phyloP scores from a whole-genome alignment of 345 rosid genomes.

The Euclidium syriacum region DNA sequence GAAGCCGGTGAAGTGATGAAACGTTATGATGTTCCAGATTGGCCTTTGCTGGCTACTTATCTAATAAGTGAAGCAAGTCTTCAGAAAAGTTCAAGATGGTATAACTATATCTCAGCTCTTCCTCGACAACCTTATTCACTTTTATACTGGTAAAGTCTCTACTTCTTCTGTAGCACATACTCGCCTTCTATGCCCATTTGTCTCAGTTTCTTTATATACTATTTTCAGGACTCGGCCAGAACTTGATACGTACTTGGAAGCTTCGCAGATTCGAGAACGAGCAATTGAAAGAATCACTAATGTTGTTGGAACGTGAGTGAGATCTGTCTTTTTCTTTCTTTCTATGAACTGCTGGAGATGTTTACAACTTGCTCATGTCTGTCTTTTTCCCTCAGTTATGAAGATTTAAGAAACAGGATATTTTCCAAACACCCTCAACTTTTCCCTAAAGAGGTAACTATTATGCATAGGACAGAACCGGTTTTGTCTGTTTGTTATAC shows the following conservation, averaged over 20 bases:
- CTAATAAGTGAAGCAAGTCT: slow-evolving; percentile 91
- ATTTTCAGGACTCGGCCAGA: slow-evolving; percentile 85
- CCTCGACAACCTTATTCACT: slow-evolving; percentile 93
- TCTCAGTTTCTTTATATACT: slow-evolving; percentile 48
- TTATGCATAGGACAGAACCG: neutral
- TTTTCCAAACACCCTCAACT: slow-evolving; percentile 82
- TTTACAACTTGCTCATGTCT: slow-evolving; percentile 7
- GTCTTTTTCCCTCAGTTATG: slow-evolving; percentile 40
- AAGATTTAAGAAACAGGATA: slow-evolving; percentile 71
- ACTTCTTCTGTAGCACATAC: neutral
- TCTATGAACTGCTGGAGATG: slow-evolving; percentile 3
- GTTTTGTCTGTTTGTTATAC: neutral
- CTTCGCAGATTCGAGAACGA: slow-evolving; percentile 86
- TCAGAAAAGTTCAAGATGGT: slow-evolving; percentile 71
- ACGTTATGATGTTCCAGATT: slow-evolving; percentile 79
- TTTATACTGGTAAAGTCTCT: slow-evolving; percentile 60
- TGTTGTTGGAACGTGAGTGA: slow-evolving; percentile 87
- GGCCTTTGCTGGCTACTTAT: slow-evolving; percentile 87
- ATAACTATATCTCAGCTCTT: slow-evolving; percentile 78
- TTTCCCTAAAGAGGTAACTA: slow-evolving; percentile 81
- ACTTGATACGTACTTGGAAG: slow-evolving; percentile 93
- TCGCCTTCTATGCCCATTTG: slow-evolving; percentile 34
- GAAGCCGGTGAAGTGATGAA: slow-evolving; percentile 74
- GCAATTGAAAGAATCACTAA: slow-evolving; percentile 87
- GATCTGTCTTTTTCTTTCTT: neutral